These are phyloP conservation scores for Plantago major DNA, from an alignment of 257 asterid genomes.

Conservation along the genomic window DNA sequence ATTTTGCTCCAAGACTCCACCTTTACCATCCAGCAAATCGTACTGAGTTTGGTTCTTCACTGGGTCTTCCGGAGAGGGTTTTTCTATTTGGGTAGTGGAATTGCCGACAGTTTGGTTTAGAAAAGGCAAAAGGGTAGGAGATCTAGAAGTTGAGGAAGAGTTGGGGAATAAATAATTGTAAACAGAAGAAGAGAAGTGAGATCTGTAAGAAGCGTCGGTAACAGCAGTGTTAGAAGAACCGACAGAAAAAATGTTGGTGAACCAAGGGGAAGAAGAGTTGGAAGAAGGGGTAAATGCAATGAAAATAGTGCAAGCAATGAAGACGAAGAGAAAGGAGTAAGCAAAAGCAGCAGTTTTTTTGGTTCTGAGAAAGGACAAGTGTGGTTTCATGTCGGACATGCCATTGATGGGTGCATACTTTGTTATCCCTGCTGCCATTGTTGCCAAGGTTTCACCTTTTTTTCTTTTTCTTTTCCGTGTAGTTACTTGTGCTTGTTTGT, in stretches of 20 bases:
- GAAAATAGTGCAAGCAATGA: constrained; percentile 64
- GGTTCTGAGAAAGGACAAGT: constrained; percentile 41
- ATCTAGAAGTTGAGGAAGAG: constrained; percentile 30
- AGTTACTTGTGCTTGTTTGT: background rate
- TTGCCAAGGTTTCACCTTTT: background rate
- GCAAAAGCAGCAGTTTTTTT: constrained; percentile 40
- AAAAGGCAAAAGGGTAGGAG: constrained; percentile 26
- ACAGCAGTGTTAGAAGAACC: constrained; percentile 21
- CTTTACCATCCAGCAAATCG: constrained; percentile 21
- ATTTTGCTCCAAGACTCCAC: constrained; percentile 30
- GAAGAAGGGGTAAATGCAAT: constrained; percentile 75
- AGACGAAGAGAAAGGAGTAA: constrained; percentile 42
- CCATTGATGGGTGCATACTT: constrained; percentile 59
- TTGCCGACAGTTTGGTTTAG: constrained; percentile 14
- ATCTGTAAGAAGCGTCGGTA: constrained; percentile 33
- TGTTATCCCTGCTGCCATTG: constrained; percentile 59
- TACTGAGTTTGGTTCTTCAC: constrained; percentile 31
- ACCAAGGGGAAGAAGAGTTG: constrained; percentile 65
- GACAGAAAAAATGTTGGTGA: constrained; percentile 35
- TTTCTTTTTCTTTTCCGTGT: no score
- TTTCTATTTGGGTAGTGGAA: background rate
- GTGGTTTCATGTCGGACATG: constrained; percentile 49
- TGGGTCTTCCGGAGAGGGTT: constrained; percentile 16
- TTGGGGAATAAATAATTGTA: constrained; percentile 45
- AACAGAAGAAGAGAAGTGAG: constrained; percentile 48